Conservation (phyloP, 2,329 filamentous ascomycete species). For the Coniochaeta prunicola region DNA sequence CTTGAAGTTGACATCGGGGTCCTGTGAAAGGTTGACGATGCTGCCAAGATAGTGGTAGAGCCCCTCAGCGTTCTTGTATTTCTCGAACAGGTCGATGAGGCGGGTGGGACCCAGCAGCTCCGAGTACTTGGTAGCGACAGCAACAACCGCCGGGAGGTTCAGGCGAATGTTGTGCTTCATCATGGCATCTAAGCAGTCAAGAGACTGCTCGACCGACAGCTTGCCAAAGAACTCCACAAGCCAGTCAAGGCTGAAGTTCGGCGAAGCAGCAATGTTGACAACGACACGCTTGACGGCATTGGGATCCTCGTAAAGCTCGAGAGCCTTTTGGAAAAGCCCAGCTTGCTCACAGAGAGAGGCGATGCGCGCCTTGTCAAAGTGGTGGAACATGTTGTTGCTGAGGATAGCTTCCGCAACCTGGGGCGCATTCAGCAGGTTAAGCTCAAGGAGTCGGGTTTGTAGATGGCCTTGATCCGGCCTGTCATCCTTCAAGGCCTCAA, state of each 20-base stretch:
- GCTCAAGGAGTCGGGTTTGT: slow-evolving; percentile 91
- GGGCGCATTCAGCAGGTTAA: slow-evolving; percentile 94
- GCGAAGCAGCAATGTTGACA: slow-evolving; percentile 71
- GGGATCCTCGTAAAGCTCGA: slow-evolving; percentile 93
- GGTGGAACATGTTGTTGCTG: slow-evolving; percentile 95
- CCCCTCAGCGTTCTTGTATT: slow-evolving; percentile 94
- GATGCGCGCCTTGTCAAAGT: slow-evolving; percentile 89
- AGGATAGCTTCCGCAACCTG: slow-evolving; percentile 97
- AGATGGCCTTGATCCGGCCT: slow-evolving; percentile 87
- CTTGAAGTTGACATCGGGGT: slow-evolving; percentile 96
- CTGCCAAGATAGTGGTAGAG: slow-evolving; percentile 98
- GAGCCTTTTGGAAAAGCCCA: slow-evolving; percentile 74
- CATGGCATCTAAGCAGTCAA: slow-evolving; percentile 95
- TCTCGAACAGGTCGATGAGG: slow-evolving; percentile 91
- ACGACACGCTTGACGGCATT: slow-evolving; percentile 84
- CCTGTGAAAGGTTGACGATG: slow-evolving; percentile 94
- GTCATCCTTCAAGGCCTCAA: slow-evolving; percentile 93
- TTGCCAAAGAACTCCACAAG: slow-evolving; percentile 88
- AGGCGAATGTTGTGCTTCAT: slow-evolving; percentile 93
- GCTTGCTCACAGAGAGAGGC: slow-evolving; percentile 90
- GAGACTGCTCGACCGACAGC: slow-evolving; percentile 87
- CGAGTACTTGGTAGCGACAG: slow-evolving; percentile 95
- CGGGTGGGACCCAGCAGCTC: slow-evolving; percentile 83
- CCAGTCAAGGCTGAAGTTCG: slow-evolving; percentile 88
- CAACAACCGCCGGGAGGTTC: slow-evolving; percentile 89